Conservation (phyloP, 73 alveolate species). For the Tetrahymena malaccensis region DNA sequence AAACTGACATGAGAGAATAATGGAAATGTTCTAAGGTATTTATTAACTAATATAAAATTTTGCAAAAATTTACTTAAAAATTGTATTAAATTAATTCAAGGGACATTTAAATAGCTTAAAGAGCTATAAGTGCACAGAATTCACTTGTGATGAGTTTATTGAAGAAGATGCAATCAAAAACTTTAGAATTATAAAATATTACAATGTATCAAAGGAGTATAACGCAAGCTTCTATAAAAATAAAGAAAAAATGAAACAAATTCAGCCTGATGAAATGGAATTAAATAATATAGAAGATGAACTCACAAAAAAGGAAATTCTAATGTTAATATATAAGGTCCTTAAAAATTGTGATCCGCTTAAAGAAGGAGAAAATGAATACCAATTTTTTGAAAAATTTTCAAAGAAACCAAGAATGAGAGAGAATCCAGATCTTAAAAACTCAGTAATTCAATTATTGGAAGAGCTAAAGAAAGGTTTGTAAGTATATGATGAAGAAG, state of each 20-base stretch:
- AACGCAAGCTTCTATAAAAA: not conserved
- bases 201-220: slow-evolving; percentile 24
- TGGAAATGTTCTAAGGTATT: not conserved
- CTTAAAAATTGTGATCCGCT: not conserved
- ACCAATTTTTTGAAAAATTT: not conserved
- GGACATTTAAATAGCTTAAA: slow-evolving; percentile 16
- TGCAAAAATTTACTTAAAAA: not conserved
- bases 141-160: slow-evolving; percentile 26
- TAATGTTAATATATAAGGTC: not conserved
- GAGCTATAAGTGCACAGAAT: slow-evolving; percentile 4
- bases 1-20: slow-evolving; percentile 1
- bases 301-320: not conserved
- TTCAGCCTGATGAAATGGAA: not conserved
- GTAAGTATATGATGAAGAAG: not conserved
- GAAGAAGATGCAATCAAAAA: slow-evolving; percentile 23
- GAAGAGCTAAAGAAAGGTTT: not conserved
- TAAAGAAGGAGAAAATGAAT: not conserved
- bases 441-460: not conserved
- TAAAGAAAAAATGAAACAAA: not conserved
- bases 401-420: not conserved
- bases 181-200: slow-evolving; percentile 12
- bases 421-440: not conserved
- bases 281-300: not conserved
- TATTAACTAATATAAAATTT: not conserved
- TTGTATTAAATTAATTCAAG: not conserved